Conservation (phyloP, 2,329 filamentous ascomycete species). For the Fusarium multiceps region DNA sequence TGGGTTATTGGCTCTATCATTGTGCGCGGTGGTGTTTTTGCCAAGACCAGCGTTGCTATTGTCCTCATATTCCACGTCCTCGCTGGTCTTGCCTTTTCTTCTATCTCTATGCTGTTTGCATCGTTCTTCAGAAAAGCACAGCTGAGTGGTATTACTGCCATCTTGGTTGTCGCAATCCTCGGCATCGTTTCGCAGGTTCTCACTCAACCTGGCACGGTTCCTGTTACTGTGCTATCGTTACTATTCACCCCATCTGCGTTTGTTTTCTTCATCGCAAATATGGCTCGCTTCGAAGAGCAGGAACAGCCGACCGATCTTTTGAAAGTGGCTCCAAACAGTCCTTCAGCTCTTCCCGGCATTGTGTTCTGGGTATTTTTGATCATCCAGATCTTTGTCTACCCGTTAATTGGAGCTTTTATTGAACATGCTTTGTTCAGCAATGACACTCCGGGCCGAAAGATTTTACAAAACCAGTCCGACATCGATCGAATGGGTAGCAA, state of each 20-base stretch:
- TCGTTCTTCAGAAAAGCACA: conserved; percentile 89
- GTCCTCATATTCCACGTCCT: conserved; percentile 81
- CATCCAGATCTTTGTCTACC: conserved; percentile 82
- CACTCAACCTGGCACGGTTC: conserved; percentile 68
- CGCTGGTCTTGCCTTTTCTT: conserved; percentile 79
- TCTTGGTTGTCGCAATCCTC: conserved; percentile 77
- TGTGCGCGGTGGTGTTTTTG: conserved; percentile 72
- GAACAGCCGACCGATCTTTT: conserved; percentile 70
- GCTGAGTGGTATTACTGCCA: conserved; percentile 83
- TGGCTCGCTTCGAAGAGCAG: conserved; percentile 80
- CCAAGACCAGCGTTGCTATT: conserved; percentile 70
- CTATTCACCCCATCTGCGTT: conserved; percentile 91
- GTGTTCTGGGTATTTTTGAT: conserved; percentile 81
- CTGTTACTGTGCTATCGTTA: conserved; percentile 76
- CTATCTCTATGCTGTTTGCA: conserved; percentile 83
- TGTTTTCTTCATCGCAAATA: conserved; percentile 79
- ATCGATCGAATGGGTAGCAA: conserved; percentile 48
- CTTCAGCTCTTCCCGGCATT: conserved; percentile 78
- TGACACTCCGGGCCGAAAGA: conserved; percentile 69
- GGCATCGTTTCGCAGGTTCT: conserved; percentile 85
- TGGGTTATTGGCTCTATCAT: conserved; percentile 83
- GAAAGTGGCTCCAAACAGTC: conserved; percentile 69
- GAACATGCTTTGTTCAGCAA: conserved; percentile 83
- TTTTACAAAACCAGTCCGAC: conserved; percentile 53
- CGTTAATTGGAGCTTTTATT: conserved; percentile 77